These are phyloP conservation scores for Phaeosphaeria sp. DNA, from an alignment of 2,329 filamentous ascomycete species.

Conservation along the genomic window DNA sequence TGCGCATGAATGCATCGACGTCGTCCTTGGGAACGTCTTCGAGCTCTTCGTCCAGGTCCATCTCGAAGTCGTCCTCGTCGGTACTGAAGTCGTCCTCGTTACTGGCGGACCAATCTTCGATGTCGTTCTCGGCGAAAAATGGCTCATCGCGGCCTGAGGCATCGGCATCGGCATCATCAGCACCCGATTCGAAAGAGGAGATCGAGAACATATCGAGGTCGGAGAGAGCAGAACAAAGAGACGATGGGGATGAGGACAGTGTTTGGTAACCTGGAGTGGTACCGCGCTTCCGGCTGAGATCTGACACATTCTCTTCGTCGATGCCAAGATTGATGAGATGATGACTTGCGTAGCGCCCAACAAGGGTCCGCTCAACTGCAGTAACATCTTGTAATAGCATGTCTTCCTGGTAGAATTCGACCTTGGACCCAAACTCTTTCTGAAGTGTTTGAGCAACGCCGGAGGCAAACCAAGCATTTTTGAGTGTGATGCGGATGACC, in stretches of 20 bases:
- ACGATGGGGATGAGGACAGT: slow-evolving; percentile 12
- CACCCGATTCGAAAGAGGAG: slow-evolving; percentile 7
- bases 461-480: slow-evolving; percentile 19
- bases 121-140: slow-evolving; percentile 18
- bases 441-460: slow-evolving; percentile 14
- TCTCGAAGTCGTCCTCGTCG: background rate
- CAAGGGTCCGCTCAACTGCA: slow-evolving; percentile 7
- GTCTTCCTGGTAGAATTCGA: slow-evolving; percentile 8
- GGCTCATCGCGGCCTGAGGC: slow-evolving; percentile 2
- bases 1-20: slow-evolving; percentile 16
- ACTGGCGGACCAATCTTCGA: slow-evolving; percentile 15
- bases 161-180: slow-evolving; percentile 2
- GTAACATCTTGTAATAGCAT: background rate
- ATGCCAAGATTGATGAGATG: slow-evolving; percentile 16
- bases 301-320: slow-evolving; percentile 7
- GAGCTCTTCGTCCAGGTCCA: slow-evolving; percentile 16
- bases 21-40: slow-evolving; percentile 18
- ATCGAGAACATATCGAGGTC: slow-evolving; percentile 22
- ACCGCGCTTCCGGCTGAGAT: background rate
- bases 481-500: slow-evolving; percentile 10
- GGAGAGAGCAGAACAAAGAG: slow-evolving; percentile 13
- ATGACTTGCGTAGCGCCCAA: slow-evolving; percentile 8
- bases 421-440: slow-evolving; percentile 3
- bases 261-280: background rate
- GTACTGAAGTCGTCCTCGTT: background rate